phyloP scores from a whole-genome alignment of 73 alveolate species.

The Paramecium sonneborni region DNA sequence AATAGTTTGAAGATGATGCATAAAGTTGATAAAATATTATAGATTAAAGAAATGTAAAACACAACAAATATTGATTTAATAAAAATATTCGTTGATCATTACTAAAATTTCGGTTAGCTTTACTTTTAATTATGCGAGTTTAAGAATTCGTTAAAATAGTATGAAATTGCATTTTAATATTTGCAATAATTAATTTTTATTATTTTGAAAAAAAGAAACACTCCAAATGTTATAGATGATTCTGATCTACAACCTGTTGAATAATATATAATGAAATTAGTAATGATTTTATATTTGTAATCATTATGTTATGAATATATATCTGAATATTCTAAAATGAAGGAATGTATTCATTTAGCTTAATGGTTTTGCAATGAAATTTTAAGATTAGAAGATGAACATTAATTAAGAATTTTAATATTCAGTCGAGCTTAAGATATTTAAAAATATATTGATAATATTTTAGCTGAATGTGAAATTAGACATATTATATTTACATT shows the following conservation, averaged over 20 bases:
- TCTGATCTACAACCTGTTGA: background rate
- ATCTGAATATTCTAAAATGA: constrained; percentile 30
- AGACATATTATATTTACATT: background rate
- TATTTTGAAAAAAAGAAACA: background rate
- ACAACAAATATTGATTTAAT: background rate
- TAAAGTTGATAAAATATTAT: background rate
- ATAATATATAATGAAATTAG: background rate
- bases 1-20: background rate
- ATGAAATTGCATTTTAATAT: background rate
- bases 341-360: constrained; percentile 18
- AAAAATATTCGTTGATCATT: background rate
- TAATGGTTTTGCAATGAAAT: constrained; percentile 34
- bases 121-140: constrained; percentile 41
- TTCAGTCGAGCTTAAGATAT: background rate
- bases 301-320: constrained; percentile 26
- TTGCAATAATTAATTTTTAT: background rate
- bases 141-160: background rate
- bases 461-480: background rate
- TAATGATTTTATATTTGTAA: background rate
- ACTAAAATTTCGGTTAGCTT: background rate
- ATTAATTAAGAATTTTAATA: background rate
- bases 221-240: constrained; percentile 8
- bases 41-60: background rate
- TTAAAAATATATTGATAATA: background rate
- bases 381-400: constrained; percentile 28